These are phyloP conservation scores for Daldinia concentrica DNA, from an alignment of 495 filamentous ascomycete species.

Conservation along the genomic window DNA sequence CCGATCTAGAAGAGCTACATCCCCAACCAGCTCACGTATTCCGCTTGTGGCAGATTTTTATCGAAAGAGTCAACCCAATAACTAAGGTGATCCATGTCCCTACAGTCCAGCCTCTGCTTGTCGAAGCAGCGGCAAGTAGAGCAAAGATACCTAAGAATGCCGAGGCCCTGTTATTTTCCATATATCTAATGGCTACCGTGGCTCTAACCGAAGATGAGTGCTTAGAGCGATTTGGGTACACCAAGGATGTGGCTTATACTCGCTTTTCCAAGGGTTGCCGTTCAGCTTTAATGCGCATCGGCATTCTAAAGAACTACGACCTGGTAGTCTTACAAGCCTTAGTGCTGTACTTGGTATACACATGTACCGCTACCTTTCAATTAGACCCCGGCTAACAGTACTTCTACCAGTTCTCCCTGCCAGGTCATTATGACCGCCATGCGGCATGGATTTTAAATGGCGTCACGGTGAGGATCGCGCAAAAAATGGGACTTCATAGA, in stretches of 20 bases:
- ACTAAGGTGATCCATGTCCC: conserved; percentile 77
- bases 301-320: conserved; percentile 62
- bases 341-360: conserved; percentile 61
- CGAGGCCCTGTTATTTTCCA: conserved; percentile 62
- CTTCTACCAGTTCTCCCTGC: conserved; percentile 54
- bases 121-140: conserved; percentile 53
- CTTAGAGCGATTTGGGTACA: conserved; percentile 55
- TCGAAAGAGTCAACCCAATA: conserved; percentile 73
- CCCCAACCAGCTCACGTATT: conserved; percentile 72
- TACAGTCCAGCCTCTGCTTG: conserved; percentile 63
- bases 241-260: conserved; percentile 52
- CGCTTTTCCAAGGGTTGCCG: conserved; percentile 56
- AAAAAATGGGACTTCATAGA: conserved; percentile 76
- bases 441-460: conserved; percentile 63
- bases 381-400: conserved; percentile 6
- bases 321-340: conserved; percentile 64
- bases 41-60: conserved; percentile 73
- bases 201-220: conserved; percentile 62
- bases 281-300: conserved; percentile 58
- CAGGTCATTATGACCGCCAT: conserved; percentile 61
- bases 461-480: conserved; percentile 70
- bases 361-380: background rate
- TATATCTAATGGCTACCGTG: conserved; percentile 60
- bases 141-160: conserved; percentile 56
- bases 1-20: conserved; percentile 60